phyloP scores from a whole-genome alignment of 2,329 filamentous ascomycete species.

The Colletotrichum liriopes region DNA sequence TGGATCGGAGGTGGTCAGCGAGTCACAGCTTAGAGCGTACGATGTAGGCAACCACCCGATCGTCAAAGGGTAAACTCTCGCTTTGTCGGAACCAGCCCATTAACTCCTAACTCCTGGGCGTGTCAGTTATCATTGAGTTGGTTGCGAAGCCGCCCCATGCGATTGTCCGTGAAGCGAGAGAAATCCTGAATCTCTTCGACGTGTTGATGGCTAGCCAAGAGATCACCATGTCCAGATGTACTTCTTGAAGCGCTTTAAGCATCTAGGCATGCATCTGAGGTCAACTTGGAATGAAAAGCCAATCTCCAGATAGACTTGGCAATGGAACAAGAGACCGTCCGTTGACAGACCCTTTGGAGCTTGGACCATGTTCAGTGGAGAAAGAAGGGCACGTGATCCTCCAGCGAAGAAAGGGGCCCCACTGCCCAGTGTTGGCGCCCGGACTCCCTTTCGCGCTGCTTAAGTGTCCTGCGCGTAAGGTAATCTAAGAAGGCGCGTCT shows the following conservation, averaged over 20 bases:
- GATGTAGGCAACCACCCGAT: background rate
- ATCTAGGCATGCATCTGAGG: background rate
- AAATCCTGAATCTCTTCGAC: background rate
- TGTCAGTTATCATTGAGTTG: no score
- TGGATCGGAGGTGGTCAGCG: background rate
- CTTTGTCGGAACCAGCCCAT: background rate
- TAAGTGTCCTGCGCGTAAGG: slow-evolving; percentile 42
- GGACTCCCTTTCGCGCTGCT: slow-evolving; percentile 29
- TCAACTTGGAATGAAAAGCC: no score
- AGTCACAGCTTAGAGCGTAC: background rate
- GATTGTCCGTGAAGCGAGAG: background rate
- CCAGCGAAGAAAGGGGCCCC: background rate
- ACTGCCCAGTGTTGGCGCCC: background rate
- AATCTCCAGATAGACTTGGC: background rate
- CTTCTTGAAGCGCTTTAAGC: background rate
- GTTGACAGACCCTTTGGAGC: background rate
- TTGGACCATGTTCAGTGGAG: background rate
- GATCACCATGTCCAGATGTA: background rate
- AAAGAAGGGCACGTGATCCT: no score
- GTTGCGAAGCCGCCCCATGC: background rate
- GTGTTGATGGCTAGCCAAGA: background rate
- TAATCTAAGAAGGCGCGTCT: slow-evolving; percentile 32
- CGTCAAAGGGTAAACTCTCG: background rate
- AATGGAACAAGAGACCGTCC: background rate
- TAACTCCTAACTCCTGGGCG: background rate